Evolutionary conservation across 257 asterid species (phyloP), one percentile per base, ranked within the genome.

Genomic region (Verbena officinalis): DNA sequence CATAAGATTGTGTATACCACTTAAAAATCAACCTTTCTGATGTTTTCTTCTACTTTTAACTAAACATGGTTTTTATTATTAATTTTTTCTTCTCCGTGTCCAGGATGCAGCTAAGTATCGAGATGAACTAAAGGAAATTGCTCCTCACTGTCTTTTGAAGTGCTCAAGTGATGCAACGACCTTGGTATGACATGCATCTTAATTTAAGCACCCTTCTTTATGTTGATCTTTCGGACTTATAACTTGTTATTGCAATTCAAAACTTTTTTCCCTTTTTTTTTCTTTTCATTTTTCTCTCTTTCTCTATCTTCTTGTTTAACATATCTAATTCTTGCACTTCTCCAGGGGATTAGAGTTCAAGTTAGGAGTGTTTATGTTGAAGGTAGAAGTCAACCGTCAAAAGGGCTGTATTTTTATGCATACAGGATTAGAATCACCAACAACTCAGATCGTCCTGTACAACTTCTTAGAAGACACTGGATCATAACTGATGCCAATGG

Each of bases 391-490:
- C 92, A 86, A 67, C 98, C 96, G 50, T 81, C 88, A 34, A 88
- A 77, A 73, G 98, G 87, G 45, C 84, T 76, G 53, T 91, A 88
- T 56, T 80, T 84, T 64, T 91, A 78, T 48, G 95, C 98, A n/a
- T 91, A 88, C 68, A 81, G 92, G 73, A 86, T 88, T 57, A 81
- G 95, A 80, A 82, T 91, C 79, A 80, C 83, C 76, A 91, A 89
- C 89, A 81, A 76, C 65, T 88, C 98, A 1, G 77, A 80, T 44
- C 95, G 98, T 71, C 91, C 96, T 0, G 95, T 81, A 48, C 98
- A 88, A 67, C 98, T 91, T 76, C 95, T 91, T 23, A 78, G 90
- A 77, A 77, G 98, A 69, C 95, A 91, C 67, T 91, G 98, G 98
- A 83, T 88, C 87, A 86, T 88, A 69, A 84, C 96, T 7, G 92